These are phyloP conservation scores for Didymellaceae sp. DNA, from an alignment of 2,329 filamentous ascomycete genomes.

Conservation along the genomic window DNA sequence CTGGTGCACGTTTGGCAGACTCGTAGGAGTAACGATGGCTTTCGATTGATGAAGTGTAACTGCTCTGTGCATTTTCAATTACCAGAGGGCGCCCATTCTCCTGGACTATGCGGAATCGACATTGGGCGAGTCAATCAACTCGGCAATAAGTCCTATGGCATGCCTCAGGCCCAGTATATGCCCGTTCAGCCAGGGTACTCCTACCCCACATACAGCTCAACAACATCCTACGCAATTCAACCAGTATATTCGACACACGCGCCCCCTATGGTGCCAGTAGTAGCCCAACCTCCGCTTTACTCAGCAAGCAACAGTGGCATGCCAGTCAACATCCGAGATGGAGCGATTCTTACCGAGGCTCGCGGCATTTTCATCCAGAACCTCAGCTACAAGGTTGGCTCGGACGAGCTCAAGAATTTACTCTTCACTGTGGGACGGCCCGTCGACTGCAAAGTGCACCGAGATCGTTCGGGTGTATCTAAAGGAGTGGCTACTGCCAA, in stretches of 20 bases:
- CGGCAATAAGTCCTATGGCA: constrained; percentile 15
- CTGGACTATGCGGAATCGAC: constrained; percentile 39
- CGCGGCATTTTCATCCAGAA: constrained; percentile 48
- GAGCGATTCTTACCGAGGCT: constrained; percentile 45
- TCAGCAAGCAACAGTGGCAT: constrained; percentile 41
- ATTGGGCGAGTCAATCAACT: constrained; percentile 35
- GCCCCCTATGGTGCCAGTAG: constrained; percentile 15
- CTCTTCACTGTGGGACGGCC: constrained; percentile 36
- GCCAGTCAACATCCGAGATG: constrained; percentile 47
- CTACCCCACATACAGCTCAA: constrained; percentile 32
- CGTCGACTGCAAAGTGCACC: constrained; percentile 34
- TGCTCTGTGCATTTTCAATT: constrained; percentile 38
- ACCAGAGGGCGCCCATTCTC: constrained; percentile 36
- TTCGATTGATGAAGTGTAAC: constrained; percentile 44
- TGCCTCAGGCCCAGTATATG: constrained; percentile 24
- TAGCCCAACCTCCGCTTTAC: constrained; percentile 33
- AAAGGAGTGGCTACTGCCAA: constrained; percentile 44
- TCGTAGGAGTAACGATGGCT: constrained; percentile 34
- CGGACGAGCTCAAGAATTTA: constrained; percentile 36
- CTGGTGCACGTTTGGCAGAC: constrained; percentile 45
- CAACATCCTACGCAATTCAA: constrained; percentile 26
- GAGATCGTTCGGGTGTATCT: constrained; percentile 34
- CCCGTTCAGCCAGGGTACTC: constrained; percentile 28
- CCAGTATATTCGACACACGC: constrained; percentile 28
- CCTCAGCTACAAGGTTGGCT: constrained; percentile 36